Evolutionary conservation across 331 rosid species (phyloP), one percentile per base, ranked within the genome.

Genomic region (Erythrophleum ivorense): DNA sequence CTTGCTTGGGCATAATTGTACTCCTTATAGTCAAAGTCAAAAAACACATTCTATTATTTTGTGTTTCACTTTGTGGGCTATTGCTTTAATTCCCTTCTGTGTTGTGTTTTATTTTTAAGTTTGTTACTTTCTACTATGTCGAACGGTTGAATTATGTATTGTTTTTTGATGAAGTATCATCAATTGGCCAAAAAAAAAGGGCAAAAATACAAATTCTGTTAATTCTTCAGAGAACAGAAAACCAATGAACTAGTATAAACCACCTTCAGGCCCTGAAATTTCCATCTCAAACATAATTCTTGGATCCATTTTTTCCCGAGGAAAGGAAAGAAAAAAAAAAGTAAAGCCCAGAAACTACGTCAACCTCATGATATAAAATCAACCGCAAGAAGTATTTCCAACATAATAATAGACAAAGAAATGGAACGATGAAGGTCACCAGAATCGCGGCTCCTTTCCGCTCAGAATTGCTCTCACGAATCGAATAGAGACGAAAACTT

Each of bases 361-460:
- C 14, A 54, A 80, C 33, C 14, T 19, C 60, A n/a, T 14, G 21
- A 21, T 6, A 59, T 57, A 59, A 53, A 57, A 49, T 49, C 62
- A 41, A 53, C 6, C 0, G 62, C 36, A 77, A 71, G 15, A 69
- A 70, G 58, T 38, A 11, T 55, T 57, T 46, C 46, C 14, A 54
- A 9, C 48, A 77, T 31, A 2, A 49, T 18, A 45, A 46, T 11
- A 33, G 13, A 3, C 7, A 16, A 33, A 1, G 29, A 45, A 53
- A 57, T 11, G 18, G 57, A 59, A 24, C 9, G n/a, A 84, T 31
- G 71, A 16, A 62, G 29, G 63, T 58, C 8, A 83, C 81, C 78
- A 49, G 64, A 83, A 74, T 55, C 64, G 52, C 16, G 18, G 46
- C 29, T 29, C 31, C 16, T 16, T 72, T 54, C 62, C 11, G 53